Conservation (phyloP, 768 basidiomycete species). For the Mycena latifolia region DNA sequence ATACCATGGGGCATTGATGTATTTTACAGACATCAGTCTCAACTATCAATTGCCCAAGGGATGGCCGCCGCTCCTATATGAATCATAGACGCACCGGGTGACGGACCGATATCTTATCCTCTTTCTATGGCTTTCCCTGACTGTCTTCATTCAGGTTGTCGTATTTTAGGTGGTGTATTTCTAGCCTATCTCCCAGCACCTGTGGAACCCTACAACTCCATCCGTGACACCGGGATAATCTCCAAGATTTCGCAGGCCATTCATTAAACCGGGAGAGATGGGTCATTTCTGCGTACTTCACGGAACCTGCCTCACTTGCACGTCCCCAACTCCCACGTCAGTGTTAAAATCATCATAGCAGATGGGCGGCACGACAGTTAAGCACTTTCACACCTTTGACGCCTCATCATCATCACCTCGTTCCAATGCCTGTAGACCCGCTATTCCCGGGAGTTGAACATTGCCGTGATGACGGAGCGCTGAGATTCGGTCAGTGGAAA, state of each 20-base stretch:
- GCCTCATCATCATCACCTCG: slow-evolving; percentile 30
- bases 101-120: slow-evolving; percentile 19
- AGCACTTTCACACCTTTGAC: slow-evolving; percentile 19
- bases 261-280: background rate
- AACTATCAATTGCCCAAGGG: slow-evolving; percentile 13
- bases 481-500: slow-evolving; percentile 7
- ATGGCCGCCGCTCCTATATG: background rate
- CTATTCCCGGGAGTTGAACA: slow-evolving; percentile 13
- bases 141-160: background rate
- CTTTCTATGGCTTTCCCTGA: background rate
- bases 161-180: background rate
- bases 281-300: slow-evolving; percentile 10
- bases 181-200: background rate
- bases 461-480: slow-evolving; percentile 16
- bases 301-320: slow-evolving; percentile 19
- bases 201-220: background rate
- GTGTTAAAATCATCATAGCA: slow-evolving; percentile 21
- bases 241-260: background rate
- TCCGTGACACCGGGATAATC: slow-evolving; percentile 5
- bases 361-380: slow-evolving; percentile 28
- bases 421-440: slow-evolving; percentile 18
- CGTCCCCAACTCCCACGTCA: slow-evolving; percentile 31
- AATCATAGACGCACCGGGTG: background rate
- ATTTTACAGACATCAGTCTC: slow-evolving; percentile 14
- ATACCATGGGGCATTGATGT: slow-evolving; percentile 15